Evolutionary conservation across 805 yeast genomes (phyloP).

Genomic region (Candida nitratophila): DNA sequence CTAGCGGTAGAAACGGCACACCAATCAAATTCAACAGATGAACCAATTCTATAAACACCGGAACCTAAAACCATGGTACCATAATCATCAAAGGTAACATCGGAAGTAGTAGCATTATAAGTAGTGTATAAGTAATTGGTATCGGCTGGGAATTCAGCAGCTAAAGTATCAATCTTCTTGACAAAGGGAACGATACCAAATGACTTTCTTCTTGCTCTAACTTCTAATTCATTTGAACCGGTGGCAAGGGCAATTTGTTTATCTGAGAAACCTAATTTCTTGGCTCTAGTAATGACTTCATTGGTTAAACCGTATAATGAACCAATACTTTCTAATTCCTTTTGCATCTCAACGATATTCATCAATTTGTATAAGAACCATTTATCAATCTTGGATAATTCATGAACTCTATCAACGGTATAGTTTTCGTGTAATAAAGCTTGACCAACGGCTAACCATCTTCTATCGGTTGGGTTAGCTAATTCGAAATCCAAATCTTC

Average conservation of each 20-base stretch:
- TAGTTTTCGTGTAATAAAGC: conserved; percentile 89
- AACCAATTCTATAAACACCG: conserved; percentile 98
- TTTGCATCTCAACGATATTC: conserved; percentile 89
- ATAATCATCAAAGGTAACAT: conserved; percentile 77
- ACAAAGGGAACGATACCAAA: conserved; percentile 86
- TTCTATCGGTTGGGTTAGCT: conserved; percentile 86
- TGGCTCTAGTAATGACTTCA: conserved; percentile 71
- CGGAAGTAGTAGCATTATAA: conserved; percentile 83
- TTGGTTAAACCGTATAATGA: conserved; percentile 52
- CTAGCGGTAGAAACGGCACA: conserved; percentile 97
- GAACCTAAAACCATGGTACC: conserved; percentile 96
- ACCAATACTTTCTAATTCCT: conserved; percentile 62
- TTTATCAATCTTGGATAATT: conserved; percentile 84
- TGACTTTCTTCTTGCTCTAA: conserved; percentile 74
- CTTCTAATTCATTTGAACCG: conserved; percentile 67
- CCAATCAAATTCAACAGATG: conserved; percentile 99
- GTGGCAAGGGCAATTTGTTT: conserved; percentile 82
- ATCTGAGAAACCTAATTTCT: conserved; percentile 93
- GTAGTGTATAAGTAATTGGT: conserved; percentile 95
- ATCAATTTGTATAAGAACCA: conserved; percentile 92
- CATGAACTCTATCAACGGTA: conserved; percentile 88
- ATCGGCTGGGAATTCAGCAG: conserved; percentile 98
- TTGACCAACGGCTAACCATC: conserved; percentile 98
- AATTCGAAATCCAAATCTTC: conserved; percentile 74
- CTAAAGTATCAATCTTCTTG: conserved; percentile 93